Evolutionary conservation across 140 eudicot genomes (phyloP), one percentile per base, ranked within the genome.

Genomic region (Oenanthe javanica): DNA sequence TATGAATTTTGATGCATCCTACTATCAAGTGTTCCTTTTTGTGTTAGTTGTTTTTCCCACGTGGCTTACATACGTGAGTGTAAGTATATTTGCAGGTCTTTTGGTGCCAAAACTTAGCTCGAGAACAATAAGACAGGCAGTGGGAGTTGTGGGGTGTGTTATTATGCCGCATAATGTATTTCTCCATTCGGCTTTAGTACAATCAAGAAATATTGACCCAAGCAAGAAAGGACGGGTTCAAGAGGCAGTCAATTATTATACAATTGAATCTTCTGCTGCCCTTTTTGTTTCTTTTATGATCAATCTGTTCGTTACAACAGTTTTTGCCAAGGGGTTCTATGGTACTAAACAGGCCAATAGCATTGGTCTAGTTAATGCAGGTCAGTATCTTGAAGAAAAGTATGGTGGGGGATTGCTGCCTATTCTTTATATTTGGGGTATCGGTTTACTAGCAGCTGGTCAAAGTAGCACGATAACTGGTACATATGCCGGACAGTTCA

Each of bases 401-500:
- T 93, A 91, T 80, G 98, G 98, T 61, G 97, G 97, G 13, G 98
- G 98, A 4, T 49, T 79, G 4, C 80, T 93, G 69, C 98, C 90
- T 1, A 83, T 89, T 46, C 87, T 89, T 14, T 89, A 89, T 81
- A 78, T 89, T 42, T 89, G 92, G 92, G 92, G 92, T 16, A 83
- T 89, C 14, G 92, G 92, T 40, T 84, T 89, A 78, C 83, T 89
- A 74, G 92, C 92, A 47, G 92, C 92, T 70, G 92, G 92, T 4
- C 89, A 86, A 79, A 89, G 92, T 83, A 89, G 92, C 72, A 89
- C 92, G 0, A 89, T 89, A 2, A 86, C 98, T 8, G 98, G 98
- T n/a, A 94, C 98, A 18, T 93, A 93, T 84, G 97, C 98, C 31
- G 98, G 98, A 2, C 98, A 93, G 90, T 93, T 93, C 77, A 93